phyloP scores from a whole-genome alignment of 1,139 yeast species.

The Saccharomycopsis hybrid region DNA sequence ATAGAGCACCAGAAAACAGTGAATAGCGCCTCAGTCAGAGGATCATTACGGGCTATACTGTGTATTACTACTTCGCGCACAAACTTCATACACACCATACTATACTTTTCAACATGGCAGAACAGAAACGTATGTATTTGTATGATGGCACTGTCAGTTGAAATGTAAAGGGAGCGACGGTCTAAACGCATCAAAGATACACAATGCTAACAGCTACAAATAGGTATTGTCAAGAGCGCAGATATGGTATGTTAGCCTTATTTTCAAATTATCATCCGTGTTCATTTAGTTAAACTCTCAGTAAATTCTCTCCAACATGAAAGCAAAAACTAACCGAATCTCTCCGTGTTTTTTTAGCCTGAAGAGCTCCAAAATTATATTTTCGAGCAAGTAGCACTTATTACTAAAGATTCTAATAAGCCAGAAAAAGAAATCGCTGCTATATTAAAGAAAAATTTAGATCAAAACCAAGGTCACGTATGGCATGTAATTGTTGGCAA shows the following conservation, averaged over 20 bases:
- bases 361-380: slow-evolving; percentile 56
- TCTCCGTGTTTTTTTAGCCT: slow-evolving; percentile 27
- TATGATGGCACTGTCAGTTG: not conserved
- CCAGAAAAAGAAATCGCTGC: slow-evolving; percentile 77
- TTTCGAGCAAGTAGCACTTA: slow-evolving; percentile 46
- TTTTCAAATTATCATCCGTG: not conserved
- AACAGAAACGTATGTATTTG: slow-evolving; percentile 23
- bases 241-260: slow-evolving; percentile 29
- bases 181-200: not conserved
- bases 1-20: no score
- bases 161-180: not conserved
- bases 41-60: no score
- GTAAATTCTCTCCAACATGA: not conserved
- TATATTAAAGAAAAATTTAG: slow-evolving; percentile 68
- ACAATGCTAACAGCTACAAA: slow-evolving; percentile 1
- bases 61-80: no score
- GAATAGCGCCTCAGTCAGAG: no score
- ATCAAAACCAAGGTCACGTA: slow-evolving; percentile 63
- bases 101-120: slow-evolving; percentile 11
- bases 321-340: not conserved
- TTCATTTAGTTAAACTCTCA: not conserved
- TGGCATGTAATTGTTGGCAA: slow-evolving; percentile 97
- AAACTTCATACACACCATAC: no score
- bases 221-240: slow-evolving; percentile 43
- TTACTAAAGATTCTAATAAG: slow-evolving; percentile 43